phyloP scores from a whole-genome alignment of 257 asterid species.

The Solanum paucissectum region DNA sequence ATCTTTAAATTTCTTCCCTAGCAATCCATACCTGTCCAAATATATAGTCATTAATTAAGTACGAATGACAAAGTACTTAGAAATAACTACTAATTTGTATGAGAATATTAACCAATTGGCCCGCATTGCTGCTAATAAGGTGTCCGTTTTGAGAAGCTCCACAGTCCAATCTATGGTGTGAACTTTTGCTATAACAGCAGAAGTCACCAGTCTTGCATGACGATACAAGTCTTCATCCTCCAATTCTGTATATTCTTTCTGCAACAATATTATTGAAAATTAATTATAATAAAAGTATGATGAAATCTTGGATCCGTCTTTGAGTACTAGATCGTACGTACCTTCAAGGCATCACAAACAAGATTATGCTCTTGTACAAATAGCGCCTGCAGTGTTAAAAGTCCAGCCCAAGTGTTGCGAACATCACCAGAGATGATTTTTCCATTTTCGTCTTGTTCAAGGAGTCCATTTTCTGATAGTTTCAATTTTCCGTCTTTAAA shows the following conservation, averaged over 20 bases:
- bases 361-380: constrained; percentile 55
- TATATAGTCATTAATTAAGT: not conserved
- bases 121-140: constrained; percentile 38
- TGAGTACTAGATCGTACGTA: not conserved
- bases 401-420: constrained; percentile 60
- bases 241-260: constrained; percentile 34
- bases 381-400: constrained; percentile 40
- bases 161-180: constrained; percentile 46
- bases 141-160: constrained; percentile 26
- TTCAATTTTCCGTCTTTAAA: constrained; percentile 55
- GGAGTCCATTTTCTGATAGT: constrained; percentile 38
- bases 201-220: constrained; percentile 47
- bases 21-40: constrained; percentile 38
- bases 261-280: not conserved
- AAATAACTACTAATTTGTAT: not conserved
- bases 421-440: constrained; percentile 36
- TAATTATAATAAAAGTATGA: not conserved
- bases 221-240: constrained; percentile 40
- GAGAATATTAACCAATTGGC: constrained; percentile 28
- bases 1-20: constrained; percentile 57
- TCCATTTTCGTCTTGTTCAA: constrained; percentile 29
- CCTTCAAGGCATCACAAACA: constrained; percentile 46
- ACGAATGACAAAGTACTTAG: not conserved
- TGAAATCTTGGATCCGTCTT: not conserved
- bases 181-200: constrained; percentile 56